Percentiles rank a stretch among this genome's conserved stretches.
These are phyloP conservation scores for Paradendryphiella salina DNA, from an alignment of 2,329 filamentous ascomycete genomes.

Conservation along the genomic window DNA sequence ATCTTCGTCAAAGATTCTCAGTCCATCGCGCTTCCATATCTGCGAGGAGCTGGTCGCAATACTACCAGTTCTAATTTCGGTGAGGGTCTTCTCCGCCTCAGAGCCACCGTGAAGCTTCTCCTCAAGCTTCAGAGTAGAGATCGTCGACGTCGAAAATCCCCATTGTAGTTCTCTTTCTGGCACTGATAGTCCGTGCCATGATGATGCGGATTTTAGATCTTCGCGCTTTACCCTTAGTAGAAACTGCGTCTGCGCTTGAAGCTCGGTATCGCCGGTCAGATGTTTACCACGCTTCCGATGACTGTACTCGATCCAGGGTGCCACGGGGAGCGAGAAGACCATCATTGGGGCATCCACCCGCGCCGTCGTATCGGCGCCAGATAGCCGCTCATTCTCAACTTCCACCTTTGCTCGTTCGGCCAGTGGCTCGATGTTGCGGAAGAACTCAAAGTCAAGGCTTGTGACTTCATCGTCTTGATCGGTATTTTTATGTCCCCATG, in stretches of 20 bases:
- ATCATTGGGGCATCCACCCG: slow-evolving; percentile 56
- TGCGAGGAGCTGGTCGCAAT: slow-evolving; percentile 48
- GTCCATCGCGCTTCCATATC: slow-evolving; percentile 54
- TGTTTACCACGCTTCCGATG: slow-evolving; percentile 13
- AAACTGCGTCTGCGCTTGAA: slow-evolving; percentile 39
- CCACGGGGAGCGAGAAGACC: slow-evolving; percentile 47
- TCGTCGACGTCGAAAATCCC: slow-evolving; percentile 52
- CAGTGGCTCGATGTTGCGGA: slow-evolving; percentile 42
- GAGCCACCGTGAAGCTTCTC: slow-evolving; percentile 50
- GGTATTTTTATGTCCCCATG: slow-evolving; percentile 23
- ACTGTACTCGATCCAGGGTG: slow-evolving; percentile 54
- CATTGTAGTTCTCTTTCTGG: slow-evolving; percentile 52
- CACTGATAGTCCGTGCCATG: slow-evolving; percentile 50
- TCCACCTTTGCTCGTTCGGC: slow-evolving; percentile 43
- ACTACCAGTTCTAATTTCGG: slow-evolving; percentile 36
- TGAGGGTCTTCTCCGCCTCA: slow-evolving; percentile 43
- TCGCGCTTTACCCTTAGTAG: slow-evolving; percentile 43
- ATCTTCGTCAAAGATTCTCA: slow-evolving; percentile 53
- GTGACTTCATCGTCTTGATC: slow-evolving; percentile 15
- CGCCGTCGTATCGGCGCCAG: slow-evolving; percentile 52
- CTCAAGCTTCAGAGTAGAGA: slow-evolving; percentile 45
- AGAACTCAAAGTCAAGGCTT: slow-evolving; percentile 35
- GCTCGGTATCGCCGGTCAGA: slow-evolving; percentile 21
- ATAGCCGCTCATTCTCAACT: slow-evolving; percentile 52
- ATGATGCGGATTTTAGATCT: slow-evolving; percentile 31